Evolutionary conservation across 352 stramenopile genomes (phyloP).

Genomic region (Phytophthora cactorum): DNA sequence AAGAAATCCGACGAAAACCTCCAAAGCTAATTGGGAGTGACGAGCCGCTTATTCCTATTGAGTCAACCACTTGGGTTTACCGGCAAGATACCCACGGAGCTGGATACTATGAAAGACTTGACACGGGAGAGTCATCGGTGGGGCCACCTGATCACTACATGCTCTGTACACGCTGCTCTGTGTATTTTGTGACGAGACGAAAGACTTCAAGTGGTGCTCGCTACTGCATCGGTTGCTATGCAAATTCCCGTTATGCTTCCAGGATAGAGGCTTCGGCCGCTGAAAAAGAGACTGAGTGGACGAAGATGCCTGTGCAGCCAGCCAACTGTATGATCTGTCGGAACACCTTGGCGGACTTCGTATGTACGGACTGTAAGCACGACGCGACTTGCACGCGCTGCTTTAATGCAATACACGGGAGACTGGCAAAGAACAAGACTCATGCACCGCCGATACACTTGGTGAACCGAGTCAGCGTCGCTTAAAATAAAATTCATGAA

Average conservation of each 20-base stretch:
- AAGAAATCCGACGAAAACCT: conserved; percentile 43
- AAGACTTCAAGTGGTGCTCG: conserved; percentile 50
- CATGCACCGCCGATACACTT: conserved; percentile 15
- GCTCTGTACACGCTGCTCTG: conserved; percentile 55
- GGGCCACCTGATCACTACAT: conserved; percentile 61
- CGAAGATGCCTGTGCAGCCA: conserved; percentile 62
- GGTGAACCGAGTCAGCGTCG: conserved; percentile 8
- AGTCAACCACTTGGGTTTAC: conserved; percentile 71
- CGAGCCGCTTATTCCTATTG: conserved; percentile 53
- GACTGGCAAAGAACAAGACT: conserved; percentile 20
- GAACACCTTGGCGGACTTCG: conserved; percentile 40
- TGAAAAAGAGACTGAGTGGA: conserved; percentile 43
- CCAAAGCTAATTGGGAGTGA: conserved; percentile 60
- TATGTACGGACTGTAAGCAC: conserved; percentile 63
- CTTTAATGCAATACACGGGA: conserved; percentile 53
- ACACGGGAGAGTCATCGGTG: conserved; percentile 46
- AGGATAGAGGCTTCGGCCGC: conserved; percentile 1
- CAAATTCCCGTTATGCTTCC: conserved; percentile 26
- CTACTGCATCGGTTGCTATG: conserved; percentile 73
- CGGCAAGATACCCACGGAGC: conserved; percentile 51
- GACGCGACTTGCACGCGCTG: conserved; percentile 62
- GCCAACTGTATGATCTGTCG: conserved; percentile 71
- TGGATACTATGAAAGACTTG: conserved; percentile 60
- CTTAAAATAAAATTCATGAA: too few species aligned
- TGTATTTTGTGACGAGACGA: conserved; percentile 63